Evolutionary conservation across 2,329 filamentous ascomycete genomes (phyloP).

Genomic region (Verticillium nubilum): DNA sequence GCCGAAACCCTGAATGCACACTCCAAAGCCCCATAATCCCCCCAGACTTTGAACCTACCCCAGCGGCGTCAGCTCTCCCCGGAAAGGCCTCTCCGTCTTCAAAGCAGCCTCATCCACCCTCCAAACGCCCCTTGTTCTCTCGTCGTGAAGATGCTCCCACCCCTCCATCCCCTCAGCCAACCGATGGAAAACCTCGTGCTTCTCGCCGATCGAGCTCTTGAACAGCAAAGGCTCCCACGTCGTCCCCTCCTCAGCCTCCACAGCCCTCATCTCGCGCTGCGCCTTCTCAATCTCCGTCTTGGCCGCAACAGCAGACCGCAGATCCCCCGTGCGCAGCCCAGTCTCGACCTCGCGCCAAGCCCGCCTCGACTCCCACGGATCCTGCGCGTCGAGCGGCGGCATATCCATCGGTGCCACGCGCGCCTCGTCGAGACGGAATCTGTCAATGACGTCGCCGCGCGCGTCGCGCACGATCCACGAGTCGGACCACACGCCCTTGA

Average conservation of each 20-base stretch:
- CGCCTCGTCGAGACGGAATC: constrained; percentile 30
- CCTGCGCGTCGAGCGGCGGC: constrained; percentile 60
- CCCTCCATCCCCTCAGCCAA: constrained; percentile 19
- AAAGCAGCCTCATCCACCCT: constrained; percentile 19
- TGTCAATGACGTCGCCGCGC: constrained; percentile 25
- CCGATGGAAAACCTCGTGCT: constrained; percentile 24
- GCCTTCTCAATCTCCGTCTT: constrained; percentile 79
- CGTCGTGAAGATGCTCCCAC: constrained; percentile 21
- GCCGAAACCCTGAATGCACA: no score
- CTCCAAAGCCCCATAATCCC: no score
- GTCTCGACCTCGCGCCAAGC: constrained; percentile 76
- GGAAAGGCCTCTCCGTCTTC: constrained; percentile 23
- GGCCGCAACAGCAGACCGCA: constrained; percentile 63
- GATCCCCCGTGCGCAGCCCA: constrained; percentile 67
- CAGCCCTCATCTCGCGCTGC: constrained; percentile 68
- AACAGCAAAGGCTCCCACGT: constrained; percentile 37
- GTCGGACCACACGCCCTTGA: constrained; percentile 12
- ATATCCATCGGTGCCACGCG: constrained; percentile 26
- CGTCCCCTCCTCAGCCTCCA: constrained; percentile 49
- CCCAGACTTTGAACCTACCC: no score
- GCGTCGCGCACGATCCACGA: constrained; percentile 23
- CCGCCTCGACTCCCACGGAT: constrained; percentile 71
- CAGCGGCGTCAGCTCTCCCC: constrained; percentile 24
- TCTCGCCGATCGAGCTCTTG: constrained; percentile 14
- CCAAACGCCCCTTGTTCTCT: constrained; percentile 33